Conservation (phyloP, 1,284 basidiomycete genomes). For the Takashimella tepidaria region DNA sequence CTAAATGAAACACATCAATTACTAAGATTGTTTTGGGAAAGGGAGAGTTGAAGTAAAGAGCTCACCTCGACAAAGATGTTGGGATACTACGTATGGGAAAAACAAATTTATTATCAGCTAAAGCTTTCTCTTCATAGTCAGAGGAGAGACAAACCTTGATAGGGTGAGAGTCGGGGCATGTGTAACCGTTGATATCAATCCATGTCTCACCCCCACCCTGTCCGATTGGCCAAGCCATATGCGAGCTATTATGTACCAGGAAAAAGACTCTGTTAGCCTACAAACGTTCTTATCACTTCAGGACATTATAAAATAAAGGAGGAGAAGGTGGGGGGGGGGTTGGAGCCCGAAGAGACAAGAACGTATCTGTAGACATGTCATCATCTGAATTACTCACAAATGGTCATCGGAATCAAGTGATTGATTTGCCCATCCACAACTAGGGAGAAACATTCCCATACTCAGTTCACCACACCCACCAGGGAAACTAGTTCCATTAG, state of each 20-base stretch:
- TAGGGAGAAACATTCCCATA: constrained; percentile 34
- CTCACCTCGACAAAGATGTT: constrained; percentile 34
- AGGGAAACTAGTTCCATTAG: constrained; percentile 31
- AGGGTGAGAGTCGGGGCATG: constrained; percentile 31
- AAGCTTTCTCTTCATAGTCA: background rate
- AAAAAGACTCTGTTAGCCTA: background rate
- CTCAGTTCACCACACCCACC: constrained; percentile 23
- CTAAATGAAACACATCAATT: constrained; percentile 3
- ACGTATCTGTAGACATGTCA: too few relatives aligned
- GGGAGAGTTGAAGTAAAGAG: background rate
- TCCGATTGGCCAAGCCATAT: constrained; percentile 36
- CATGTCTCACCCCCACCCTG: constrained; percentile 15
- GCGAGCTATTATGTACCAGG: too few relatives aligned
- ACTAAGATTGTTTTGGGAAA: background rate
- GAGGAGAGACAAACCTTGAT: constrained; percentile 17
- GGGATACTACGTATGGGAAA: constrained; percentile 40
- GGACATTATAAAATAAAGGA: too few relatives aligned
- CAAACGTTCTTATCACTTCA: too few relatives aligned
- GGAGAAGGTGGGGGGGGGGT: too few relatives aligned
- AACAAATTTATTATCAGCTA: too few relatives aligned
- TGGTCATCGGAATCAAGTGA: constrained; percentile 33
- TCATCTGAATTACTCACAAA: too few relatives aligned
- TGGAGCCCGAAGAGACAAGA: too few relatives aligned
- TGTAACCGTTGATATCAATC: constrained; percentile 16
- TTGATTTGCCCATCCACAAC: constrained; percentile 33